Evolutionary conservation across 768 basidiomycete species (phyloP).

Genomic region (Cystofilobasidium capitatum): DNA sequence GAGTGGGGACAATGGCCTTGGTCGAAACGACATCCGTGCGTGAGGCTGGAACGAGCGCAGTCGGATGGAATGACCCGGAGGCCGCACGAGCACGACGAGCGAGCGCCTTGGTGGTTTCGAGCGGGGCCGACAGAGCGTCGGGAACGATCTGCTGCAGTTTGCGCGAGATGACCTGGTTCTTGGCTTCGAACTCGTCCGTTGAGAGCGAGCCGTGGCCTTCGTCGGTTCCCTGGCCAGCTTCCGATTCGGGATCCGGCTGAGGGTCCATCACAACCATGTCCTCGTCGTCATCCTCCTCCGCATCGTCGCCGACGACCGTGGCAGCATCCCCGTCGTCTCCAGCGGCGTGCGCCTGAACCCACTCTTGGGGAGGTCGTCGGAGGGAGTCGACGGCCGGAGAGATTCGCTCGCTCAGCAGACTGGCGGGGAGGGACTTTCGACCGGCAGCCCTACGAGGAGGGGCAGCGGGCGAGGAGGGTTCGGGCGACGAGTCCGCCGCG

Average conservation of each 20-base stretch:
- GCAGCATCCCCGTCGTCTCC: not conserved
- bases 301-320: conserved; percentile 1
- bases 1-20: conserved; percentile 10
- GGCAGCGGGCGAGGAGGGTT: not conserved
- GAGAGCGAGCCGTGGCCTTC: not conserved
- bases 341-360: conserved; percentile 15
- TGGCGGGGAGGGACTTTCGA: conserved; percentile 22
- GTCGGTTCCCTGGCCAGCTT: not conserved
- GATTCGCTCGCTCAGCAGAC: conserved; percentile 11
- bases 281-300: conserved; percentile 3
- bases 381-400: conserved; percentile 14
- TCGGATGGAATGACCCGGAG: not conserved
- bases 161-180: conserved; percentile 15
- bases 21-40: not conserved
- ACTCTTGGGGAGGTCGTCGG: conserved; percentile 11
- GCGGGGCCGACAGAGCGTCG: not conserved
- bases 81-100: not conserved
- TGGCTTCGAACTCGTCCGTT: conserved; percentile 9
- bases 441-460: not conserved
- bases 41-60: not conserved
- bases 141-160: conserved; percentile 10
- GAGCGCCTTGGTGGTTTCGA: conserved; percentile 7
- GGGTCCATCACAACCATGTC: conserved; percentile 13
- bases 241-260: not conserved
- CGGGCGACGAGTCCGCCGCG: conserved; percentile 9